These are phyloP conservation scores for Xylaria sp. DNA, from an alignment of 2,329 filamentous ascomycete species.

Conservation along the genomic window DNA sequence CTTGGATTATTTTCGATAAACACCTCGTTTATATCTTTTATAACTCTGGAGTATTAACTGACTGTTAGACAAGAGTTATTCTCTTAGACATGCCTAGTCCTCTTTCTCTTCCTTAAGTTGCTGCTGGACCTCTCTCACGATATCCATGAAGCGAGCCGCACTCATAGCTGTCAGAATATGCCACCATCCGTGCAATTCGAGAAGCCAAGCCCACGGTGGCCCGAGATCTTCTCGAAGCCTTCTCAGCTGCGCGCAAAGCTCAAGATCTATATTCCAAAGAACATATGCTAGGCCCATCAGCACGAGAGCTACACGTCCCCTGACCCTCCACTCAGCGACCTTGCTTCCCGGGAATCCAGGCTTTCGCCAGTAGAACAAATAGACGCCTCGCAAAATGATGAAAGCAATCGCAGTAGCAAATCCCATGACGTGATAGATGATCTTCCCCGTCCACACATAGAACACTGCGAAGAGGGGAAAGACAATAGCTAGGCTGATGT, in stretches of 20 bases:
- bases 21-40: too few species aligned
- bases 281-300: constrained; percentile 59
- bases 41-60: too few species aligned
- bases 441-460: constrained; percentile 56
- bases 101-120: constrained; percentile 34
- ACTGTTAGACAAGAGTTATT: too few species aligned
- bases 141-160: constrained; percentile 57
- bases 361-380: constrained; percentile 50
- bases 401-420: constrained; percentile 52
- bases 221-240: constrained; percentile 58
- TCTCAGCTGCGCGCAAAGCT: constrained; percentile 62
- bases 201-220: constrained; percentile 64
- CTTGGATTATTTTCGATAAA: background rate
- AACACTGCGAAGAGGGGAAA: constrained; percentile 56
- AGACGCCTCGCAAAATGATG: constrained; percentile 51
- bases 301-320: constrained; percentile 47
- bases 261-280: constrained; percentile 68
- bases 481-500: constrained; percentile 54
- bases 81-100: constrained; percentile 6
- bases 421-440: constrained; percentile 56
- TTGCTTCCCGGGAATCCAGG: constrained; percentile 48
- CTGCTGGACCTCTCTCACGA: constrained; percentile 47
- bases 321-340: constrained; percentile 44
- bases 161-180: constrained; percentile 69
- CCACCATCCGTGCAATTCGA: constrained; percentile 74